phyloP scores from a whole-genome alignment of 2,329 filamentous ascomycete species.

The Colletotrichum tropicale region DNA sequence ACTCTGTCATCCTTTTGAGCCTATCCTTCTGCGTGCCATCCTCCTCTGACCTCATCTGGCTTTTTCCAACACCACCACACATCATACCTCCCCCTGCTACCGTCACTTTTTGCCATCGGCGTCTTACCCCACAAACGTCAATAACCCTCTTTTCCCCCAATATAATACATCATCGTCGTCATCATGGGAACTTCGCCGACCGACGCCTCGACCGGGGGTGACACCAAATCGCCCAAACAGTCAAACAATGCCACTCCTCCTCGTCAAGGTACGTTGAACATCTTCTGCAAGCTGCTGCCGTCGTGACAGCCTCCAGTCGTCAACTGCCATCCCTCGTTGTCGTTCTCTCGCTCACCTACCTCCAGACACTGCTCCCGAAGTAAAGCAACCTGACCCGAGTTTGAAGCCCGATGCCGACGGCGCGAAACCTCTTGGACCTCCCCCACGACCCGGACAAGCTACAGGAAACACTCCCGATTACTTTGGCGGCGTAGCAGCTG shows the following conservation, averaged over 20 bases:
- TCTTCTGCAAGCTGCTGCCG: background rate
- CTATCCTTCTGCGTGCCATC: constrained; percentile 6
- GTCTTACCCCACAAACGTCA: constrained; percentile 30
- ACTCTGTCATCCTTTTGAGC: background rate
- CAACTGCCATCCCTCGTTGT: constrained; percentile 16
- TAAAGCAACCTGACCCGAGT: constrained; percentile 53
- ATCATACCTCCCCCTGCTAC: constrained; percentile 20
- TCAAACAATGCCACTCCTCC: constrained; percentile 44
- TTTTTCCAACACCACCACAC: constrained; percentile 18
- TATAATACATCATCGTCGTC: constrained; percentile 51
- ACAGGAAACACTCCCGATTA: constrained; percentile 68
- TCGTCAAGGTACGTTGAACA: constrained; percentile 44
- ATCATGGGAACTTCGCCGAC: constrained; percentile 53
- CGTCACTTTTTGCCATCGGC: constrained; percentile 25
- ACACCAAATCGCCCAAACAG: constrained; percentile 54
- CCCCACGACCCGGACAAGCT: constrained; percentile 66
- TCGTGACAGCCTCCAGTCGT: constrained; percentile 15
- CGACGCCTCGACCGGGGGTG: constrained; percentile 42
- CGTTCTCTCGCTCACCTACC: constrained; percentile 24
- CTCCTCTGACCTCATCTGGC: constrained; percentile 47
- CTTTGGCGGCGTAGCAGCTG: constrained; percentile 63
- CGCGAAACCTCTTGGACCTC: constrained; percentile 71
- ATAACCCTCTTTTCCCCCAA: constrained; percentile 30
- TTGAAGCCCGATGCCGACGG: constrained; percentile 63
- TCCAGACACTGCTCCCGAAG: constrained; percentile 47